A percentile compares a stretch with the other conserved stretches of the same genome.
Evolutionary conservation across 768 basidiomycete genomes (phyloP).

Genomic region (Coprinellus aureogranulatus): DNA sequence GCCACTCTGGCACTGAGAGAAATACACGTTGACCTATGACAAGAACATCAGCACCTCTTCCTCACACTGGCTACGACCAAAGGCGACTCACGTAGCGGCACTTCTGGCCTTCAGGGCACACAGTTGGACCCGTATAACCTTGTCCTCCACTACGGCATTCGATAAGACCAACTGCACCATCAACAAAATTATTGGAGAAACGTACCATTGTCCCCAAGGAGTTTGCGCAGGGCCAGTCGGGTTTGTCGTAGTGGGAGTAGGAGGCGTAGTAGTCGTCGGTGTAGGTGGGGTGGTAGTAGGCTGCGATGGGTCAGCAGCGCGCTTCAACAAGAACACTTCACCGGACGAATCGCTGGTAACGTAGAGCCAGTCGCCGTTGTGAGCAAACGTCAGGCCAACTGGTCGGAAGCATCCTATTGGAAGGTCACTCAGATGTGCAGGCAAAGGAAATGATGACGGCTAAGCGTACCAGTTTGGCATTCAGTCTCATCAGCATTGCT

Average conservation of each 20-base stretch:
- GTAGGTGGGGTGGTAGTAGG: background rate
- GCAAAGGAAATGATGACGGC: too few species aligned
- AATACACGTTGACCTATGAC: too few species aligned
- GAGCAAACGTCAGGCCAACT: conserved; percentile 3
- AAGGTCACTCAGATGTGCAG: too few species aligned
- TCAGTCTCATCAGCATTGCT: background rate
- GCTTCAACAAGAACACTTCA: conserved; percentile 8
- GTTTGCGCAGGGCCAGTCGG: background rate
- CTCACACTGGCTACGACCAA: too few species aligned
- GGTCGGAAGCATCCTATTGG: conserved; percentile 5
- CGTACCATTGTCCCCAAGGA: conserved; percentile 1
- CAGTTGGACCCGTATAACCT: too few species aligned
- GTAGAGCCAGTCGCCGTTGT: conserved; percentile 4
- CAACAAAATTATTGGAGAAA: too few species aligned
- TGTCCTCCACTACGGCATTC: too few species aligned
- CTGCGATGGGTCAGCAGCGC: background rate
- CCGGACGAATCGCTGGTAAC: conserved; percentile 8
- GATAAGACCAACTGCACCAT: too few species aligned
- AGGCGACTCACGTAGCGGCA: too few species aligned
- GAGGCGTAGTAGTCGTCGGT: background rate
- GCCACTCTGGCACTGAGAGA: too few species aligned
- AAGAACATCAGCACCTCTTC: too few species aligned
- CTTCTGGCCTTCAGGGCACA: too few species aligned
- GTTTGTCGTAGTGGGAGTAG: background rate
- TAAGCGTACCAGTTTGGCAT: background rate